Conservation (phyloP, 441 rosid species). For the Populus tomentosa region DNA sequence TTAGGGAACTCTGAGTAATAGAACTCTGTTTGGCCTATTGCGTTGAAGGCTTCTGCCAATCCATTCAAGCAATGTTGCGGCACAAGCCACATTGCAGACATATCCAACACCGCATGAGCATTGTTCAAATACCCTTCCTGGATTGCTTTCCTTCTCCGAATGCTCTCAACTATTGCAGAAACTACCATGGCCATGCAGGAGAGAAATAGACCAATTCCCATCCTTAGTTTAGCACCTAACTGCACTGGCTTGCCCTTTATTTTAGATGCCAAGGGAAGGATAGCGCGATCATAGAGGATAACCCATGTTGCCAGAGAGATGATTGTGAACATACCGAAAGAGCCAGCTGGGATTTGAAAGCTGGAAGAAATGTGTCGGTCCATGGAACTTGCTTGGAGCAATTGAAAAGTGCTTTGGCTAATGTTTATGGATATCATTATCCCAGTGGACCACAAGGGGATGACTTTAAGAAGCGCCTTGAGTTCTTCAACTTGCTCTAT, state of each 20-base stretch:
- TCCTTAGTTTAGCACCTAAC: slow-evolving; percentile 59
- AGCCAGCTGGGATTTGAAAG: slow-evolving; percentile 80
- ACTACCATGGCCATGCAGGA: slow-evolving; percentile 62
- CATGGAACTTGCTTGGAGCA: slow-evolving; percentile 78
- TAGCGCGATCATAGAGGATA: slow-evolving; percentile 58
- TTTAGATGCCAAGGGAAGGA: slow-evolving; percentile 68
- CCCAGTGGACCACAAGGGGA: slow-evolving; percentile 90
- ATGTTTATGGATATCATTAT: slow-evolving; percentile 61
- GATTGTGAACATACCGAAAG: slow-evolving; percentile 57
- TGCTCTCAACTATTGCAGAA: slow-evolving; percentile 57
- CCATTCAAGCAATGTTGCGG: slow-evolving; percentile 70
- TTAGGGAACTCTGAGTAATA: slow-evolving; percentile 82
- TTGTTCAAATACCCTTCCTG: slow-evolving; percentile 50
- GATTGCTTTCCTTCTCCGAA: slow-evolving; percentile 57
- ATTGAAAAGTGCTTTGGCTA: slow-evolving; percentile 63
- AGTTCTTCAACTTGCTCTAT: slow-evolving; percentile 82
- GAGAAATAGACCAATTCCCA: slow-evolving; percentile 71
- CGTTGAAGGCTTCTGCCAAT: slow-evolving; percentile 72
- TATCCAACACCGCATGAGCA: slow-evolving; percentile 36
- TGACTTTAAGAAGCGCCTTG: slow-evolving; percentile 69
- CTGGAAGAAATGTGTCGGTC: slow-evolving; percentile 54
- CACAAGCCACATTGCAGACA: slow-evolving; percentile 86
- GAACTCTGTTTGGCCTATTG: slow-evolving; percentile 83
- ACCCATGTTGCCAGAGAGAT: slow-evolving; percentile 59
- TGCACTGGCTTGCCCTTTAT: slow-evolving; percentile 54